Evolutionary conservation across 331 rosid species (phyloP).

Genomic region (Phaseolus coccineus): DNA sequence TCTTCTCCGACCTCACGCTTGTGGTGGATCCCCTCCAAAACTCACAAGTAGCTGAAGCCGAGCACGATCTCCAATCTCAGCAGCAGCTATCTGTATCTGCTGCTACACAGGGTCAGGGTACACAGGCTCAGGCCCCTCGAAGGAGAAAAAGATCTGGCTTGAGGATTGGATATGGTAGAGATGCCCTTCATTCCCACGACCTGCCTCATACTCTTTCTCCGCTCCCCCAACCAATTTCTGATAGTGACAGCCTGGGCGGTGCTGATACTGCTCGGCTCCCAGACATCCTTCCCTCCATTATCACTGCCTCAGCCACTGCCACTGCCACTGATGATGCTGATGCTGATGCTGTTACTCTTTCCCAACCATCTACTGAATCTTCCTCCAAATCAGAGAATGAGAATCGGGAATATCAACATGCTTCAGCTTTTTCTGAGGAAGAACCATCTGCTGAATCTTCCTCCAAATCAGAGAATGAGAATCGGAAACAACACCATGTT

Average conservation of each 20-base stretch:
- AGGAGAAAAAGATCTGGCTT: slow-evolving; percentile 70
- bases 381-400: slow-evolving; percentile 34
- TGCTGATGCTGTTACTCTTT: not conserved
- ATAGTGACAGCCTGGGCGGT: not conserved
- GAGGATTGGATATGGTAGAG: slow-evolving; percentile 74
- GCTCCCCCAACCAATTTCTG: slow-evolving; percentile 1
- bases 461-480: slow-evolving; percentile 26
- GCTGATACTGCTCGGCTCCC: not conserved
- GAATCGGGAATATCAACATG: not conserved
- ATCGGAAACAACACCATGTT: not conserved
- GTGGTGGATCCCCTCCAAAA: slow-evolving; percentile 53
- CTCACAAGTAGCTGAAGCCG: slow-evolving; percentile 35
- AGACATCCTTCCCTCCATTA: slow-evolving; percentile 13
- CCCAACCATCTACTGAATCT: slow-evolving; percentile 35
- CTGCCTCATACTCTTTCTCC: slow-evolving; percentile 21
- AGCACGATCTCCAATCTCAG: slow-evolving; percentile 38
- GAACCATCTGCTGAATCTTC: slow-evolving; percentile 37
- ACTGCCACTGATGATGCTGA: not conserved
- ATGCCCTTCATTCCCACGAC: slow-evolving; percentile 35
- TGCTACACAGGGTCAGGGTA: slow-evolving; percentile 24
- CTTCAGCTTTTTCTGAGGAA: slow-evolving; percentile 27
- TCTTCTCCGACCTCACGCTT: slow-evolving; percentile 80
- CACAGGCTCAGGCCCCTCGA: slow-evolving; percentile 51
- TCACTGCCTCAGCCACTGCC: not conserved
- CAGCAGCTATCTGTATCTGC: slow-evolving; percentile 6